Percentiles rank a stretch among this genome's conserved stretches.
phyloP scores from a whole-genome alignment of 805 yeast species.

The Hanseniaspora nectarophila region DNA sequence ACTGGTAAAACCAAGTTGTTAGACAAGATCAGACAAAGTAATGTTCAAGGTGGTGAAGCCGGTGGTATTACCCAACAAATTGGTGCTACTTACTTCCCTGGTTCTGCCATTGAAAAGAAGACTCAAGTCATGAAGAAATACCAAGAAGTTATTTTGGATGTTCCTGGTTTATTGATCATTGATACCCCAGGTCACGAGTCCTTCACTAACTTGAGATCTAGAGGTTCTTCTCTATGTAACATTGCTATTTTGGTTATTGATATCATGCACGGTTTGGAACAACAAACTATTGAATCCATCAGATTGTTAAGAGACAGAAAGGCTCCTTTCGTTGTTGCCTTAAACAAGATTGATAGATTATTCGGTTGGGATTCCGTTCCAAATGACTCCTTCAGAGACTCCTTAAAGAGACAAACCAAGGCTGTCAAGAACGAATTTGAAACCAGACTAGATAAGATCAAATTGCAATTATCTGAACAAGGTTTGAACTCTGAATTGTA shows the following conservation, averaged over 20 bases:
- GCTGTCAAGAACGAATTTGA: slow-evolving; percentile 88
- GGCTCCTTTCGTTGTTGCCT: slow-evolving; percentile 95
- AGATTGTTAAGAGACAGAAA: slow-evolving; percentile 86
- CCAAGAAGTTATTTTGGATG: slow-evolving; percentile 78
- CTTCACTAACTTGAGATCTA: slow-evolving; percentile 88
- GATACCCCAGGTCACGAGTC: slow-evolving; percentile 99
- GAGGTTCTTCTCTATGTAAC: slow-evolving; percentile 98
- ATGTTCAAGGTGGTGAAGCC: slow-evolving; percentile 99
- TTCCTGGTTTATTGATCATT: slow-evolving; percentile 90
- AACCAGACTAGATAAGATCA: slow-evolving; percentile 71
- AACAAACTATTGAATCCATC: slow-evolving; percentile 91
- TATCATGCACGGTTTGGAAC: slow-evolving; percentile 98
- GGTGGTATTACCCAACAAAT: slow-evolving; percentile 99
- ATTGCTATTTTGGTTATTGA: slow-evolving; percentile 97
- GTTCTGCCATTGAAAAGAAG: slow-evolving; percentile 80
- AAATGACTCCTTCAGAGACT: slow-evolving; percentile 91
- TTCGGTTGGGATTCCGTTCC: slow-evolving; percentile 88
- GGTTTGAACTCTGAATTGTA: slow-evolving; percentile 96
- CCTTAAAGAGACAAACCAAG: slow-evolving; percentile 66
- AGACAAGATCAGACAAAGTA: slow-evolving; percentile 95
- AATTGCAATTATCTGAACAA: slow-evolving; percentile 89
- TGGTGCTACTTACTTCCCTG: slow-evolving; percentile 99
- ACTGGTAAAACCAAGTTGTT: slow-evolving; percentile 96
- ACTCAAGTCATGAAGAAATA: slow-evolving; percentile 81
- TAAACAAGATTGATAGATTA: slow-evolving; percentile 93